Conservation (phyloP, 306 rosid species). For the Chamaecrista fasciculata region DNA sequence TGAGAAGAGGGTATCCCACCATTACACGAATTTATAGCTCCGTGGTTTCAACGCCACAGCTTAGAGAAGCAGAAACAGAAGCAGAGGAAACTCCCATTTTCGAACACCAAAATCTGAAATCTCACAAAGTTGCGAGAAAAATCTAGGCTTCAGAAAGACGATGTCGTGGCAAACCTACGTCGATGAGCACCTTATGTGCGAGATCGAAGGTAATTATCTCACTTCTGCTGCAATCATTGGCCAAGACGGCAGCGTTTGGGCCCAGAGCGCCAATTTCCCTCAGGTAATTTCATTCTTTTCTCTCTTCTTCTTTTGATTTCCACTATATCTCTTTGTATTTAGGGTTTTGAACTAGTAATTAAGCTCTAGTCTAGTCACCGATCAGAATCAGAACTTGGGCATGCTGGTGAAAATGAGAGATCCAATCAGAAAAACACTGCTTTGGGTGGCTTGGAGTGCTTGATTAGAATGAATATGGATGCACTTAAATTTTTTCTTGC, state of each 20-base stretch:
- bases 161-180: slow-evolving; percentile 97
- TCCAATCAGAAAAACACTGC: neutral
- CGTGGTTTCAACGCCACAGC: neutral
- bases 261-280: slow-evolving; percentile 79
- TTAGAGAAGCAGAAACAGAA: neutral
- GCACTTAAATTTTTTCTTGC: neutral
- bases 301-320: neutral
- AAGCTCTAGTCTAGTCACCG: neutral
- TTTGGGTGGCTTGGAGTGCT: slow-evolving; percentile 2
- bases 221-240: slow-evolving; percentile 73
- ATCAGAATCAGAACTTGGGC: neutral
- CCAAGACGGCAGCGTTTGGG: slow-evolving; percentile 87
- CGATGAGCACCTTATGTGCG: slow-evolving; percentile 84
- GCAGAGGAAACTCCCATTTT: neutral
- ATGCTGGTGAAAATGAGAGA: neutral
- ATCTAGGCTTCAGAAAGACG: neutral
- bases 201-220: slow-evolving; percentile 68
- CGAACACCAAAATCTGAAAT: neutral
- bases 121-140: neutral
- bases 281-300: slow-evolving; percentile 46
- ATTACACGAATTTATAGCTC: neutral
- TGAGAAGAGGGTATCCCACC: neutral
- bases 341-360: neutral
- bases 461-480: neutral
- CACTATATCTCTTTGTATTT: neutral